Base-by-base conservation (phyloP, 148 eudicot species). In the Nepenthes gracilis region DNA sequence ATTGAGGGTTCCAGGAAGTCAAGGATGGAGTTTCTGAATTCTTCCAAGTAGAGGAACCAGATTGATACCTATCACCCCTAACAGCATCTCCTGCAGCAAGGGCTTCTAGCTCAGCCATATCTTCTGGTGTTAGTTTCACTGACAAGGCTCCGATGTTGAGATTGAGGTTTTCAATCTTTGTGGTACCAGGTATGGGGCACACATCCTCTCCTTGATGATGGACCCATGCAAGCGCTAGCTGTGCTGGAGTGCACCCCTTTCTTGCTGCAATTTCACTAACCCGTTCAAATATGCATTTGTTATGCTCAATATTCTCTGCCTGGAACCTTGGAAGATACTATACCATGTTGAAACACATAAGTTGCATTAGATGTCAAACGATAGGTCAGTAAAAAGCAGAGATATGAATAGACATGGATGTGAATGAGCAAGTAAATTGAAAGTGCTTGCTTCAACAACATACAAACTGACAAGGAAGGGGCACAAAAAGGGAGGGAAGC, bases 201-300 rank as follows among this genome's bases (percentile, higher is more conserved):
- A 78, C 78, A 11, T 78, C 76, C 2, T 64, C 67, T 32, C 78
- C 78, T 13, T 68, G 82, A 64, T 78, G 74, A 34, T 74, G 78
- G 12, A 78, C 78, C 82, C 82, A 78, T 1, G 82, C 83, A 14
- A 78, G 74, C 2, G 78, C 78, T 32, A 78, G 67, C 34, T 78
- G 82, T 15, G 71, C 78, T 1, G 76, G 73, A 50, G 82, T 78
- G 66, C 76, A 78, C 2, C 74, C 76, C 64, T 74, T 78, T 48
- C 47, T 55, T 10, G 68, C 6, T 6, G 82, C 82, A 32, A 78
- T 64, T 48, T 62, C 75, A 57, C 43, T 64, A 2, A 78, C 78
- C 12, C 59, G 69, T 38, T 78, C 81, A 36, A 70, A 78, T 34
- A 74, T 52, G 62, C 12, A 64, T 12, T 67, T 74, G 71, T 78